A percentile compares a stretch with the other conserved stretches of the same genome.
Conservation (phyloP, 331 rosid genomes). For the Acacia pycnantha region DNA sequence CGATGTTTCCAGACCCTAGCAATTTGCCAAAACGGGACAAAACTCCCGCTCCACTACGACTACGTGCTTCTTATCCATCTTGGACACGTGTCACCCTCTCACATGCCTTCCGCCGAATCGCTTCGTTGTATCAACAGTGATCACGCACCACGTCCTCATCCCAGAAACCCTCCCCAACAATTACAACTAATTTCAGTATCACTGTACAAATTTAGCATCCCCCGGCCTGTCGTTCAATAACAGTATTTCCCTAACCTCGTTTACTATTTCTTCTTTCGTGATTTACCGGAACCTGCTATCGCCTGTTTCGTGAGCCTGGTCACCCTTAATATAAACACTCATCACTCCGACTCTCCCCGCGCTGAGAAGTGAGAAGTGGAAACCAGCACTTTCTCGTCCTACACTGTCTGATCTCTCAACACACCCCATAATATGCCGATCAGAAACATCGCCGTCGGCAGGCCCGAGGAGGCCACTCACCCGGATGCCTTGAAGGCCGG, state of each 20-base stretch:
- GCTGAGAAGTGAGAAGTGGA: constrained; percentile 21
- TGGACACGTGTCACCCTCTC: constrained; percentile 51
- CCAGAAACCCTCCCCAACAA: not conserved
- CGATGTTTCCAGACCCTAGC: constrained; percentile 46
- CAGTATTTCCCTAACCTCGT: not conserved
- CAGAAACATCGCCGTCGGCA: constrained; percentile 73
- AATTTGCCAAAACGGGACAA: not conserved
- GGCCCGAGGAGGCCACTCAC: constrained; percentile 54
- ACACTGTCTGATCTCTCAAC: not conserved
- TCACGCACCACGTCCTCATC: not conserved
- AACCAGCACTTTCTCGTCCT: not conserved
- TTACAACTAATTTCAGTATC: not conserved
- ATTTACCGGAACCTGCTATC: constrained; percentile 56
- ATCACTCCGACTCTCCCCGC: not conserved
- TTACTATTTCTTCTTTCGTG: not conserved
- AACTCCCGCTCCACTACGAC: constrained; percentile 9
- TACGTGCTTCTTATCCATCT: constrained; percentile 41
- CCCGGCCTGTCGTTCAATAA: constrained; percentile 61
- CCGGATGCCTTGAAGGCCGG: constrained; percentile 73
- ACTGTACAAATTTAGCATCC: not conserved
- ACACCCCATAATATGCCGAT: constrained; percentile 56
- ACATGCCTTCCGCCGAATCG: not conserved
- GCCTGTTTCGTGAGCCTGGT: constrained; percentile 36
- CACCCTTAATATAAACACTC: constrained; percentile 42
- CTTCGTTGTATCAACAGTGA: constrained; percentile 43